These are phyloP conservation scores for Anisodus acutangulus DNA, from an alignment of 257 asterid species.

Conservation along the genomic window DNA sequence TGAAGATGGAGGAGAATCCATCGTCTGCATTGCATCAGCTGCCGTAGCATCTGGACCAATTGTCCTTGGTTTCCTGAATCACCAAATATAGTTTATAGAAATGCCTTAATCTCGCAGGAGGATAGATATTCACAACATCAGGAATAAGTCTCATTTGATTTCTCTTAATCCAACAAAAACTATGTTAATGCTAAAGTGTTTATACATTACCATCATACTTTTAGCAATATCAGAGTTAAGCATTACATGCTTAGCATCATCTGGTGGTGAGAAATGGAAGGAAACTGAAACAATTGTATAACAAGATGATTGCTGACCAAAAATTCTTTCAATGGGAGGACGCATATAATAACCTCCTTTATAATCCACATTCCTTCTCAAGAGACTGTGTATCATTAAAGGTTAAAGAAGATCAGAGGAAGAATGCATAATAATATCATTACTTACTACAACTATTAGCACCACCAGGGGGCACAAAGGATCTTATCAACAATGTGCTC, in stretches of 20 bases:
- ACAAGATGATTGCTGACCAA: background rate
- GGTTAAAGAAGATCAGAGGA: background rate
- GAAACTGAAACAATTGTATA: background rate
- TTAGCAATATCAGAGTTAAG: background rate
- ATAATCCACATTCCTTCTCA: background rate
- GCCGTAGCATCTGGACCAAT: constrained; percentile 87
- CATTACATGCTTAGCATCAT: background rate
- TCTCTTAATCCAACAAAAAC: background rate
- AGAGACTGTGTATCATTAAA: background rate
- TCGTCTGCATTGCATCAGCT: constrained; percentile 89
- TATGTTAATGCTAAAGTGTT: background rate
- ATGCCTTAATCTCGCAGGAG: background rate
- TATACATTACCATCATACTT: background rate
- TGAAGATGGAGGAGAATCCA: constrained; percentile 96
- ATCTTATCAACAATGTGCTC: background rate
- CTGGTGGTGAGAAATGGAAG: background rate
- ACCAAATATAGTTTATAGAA: constrained; percentile 7
- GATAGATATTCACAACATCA: background rate
- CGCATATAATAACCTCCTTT: background rate
- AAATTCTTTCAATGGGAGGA: background rate
- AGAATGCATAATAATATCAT: background rate
- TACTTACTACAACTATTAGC: background rate
- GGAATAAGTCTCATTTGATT: background rate
- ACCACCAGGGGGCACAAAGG: background rate
- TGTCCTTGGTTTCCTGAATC: constrained; percentile 84